Evolutionary conservation across 73 alveolate genomes (phyloP), one percentile per base, ranked within the genome.

Genomic region (Breviolum minutum): DNA sequence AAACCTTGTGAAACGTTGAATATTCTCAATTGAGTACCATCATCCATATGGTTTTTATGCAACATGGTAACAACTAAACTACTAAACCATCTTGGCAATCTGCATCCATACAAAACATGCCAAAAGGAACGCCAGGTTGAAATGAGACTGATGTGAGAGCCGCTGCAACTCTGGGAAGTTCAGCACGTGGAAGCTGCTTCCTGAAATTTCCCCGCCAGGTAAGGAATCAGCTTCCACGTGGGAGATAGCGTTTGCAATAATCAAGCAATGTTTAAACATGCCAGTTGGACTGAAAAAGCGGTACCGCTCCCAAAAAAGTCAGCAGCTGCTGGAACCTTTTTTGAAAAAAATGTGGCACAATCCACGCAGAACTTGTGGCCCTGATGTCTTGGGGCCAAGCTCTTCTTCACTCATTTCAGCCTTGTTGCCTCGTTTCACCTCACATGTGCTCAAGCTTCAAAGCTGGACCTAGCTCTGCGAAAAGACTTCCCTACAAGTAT

Each of bases 101-200:
- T 17, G 77, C 77, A 68, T 77, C 63, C 63, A 9, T 17, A 1
- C 63, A 11, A 85, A 85, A 62, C 79, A 29, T n/a, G 63, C 80
- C 81, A 63, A 30, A 24, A 26, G 32, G 77, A 0, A 86, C 81
- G 77, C 98, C 98, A 30, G 98, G 98, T 54, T 92, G 69, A 60
- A 92, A 92, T 5, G 98, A 40, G 40, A 92, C 98, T 6, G 81
- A 16, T 92, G 24, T 92, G 69, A 92, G 89, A 17, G 98, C 98
- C 29, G 98, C 98, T 6, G 98, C 98, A 61, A 92, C 98, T 89
- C 87, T 54, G 54, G 98, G 98, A 80, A 92, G 80, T 89, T 92
- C 98, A 20, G 90, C 90, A 48, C 90, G 83, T 17, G 98, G 98
- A 16, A 92, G 98, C 83, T 92, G 98, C 80, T 92, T 92, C 98